These are phyloP conservation scores for Cystoisospora suis DNA, from an alignment of 169 alveolate genomes.

Conservation along the genomic window DNA sequence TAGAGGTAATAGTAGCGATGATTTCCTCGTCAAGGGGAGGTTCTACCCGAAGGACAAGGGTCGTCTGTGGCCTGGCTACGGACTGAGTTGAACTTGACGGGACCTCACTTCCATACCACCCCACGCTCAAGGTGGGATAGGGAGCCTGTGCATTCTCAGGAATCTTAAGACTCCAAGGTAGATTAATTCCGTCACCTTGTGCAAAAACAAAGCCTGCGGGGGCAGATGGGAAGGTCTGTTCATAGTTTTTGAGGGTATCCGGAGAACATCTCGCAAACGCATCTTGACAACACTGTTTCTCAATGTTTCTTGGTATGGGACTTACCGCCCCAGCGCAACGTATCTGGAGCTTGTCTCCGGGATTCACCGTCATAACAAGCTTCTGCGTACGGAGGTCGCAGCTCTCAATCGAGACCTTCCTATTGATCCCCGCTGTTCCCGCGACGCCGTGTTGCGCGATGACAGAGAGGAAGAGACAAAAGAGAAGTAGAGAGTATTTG, in stretches of 20 bases:
- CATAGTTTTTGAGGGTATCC: not conserved
- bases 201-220: not conserved
- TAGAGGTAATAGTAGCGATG: not conserved
- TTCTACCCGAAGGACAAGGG: slow-evolving; percentile 11
- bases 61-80: not conserved
- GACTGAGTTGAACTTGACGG: not conserved
- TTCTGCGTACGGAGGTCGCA: slow-evolving; percentile 26
- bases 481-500: not conserved
- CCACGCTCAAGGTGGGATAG: slow-evolving; percentile 23
- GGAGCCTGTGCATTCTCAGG: slow-evolving; percentile 1
- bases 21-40: not conserved
- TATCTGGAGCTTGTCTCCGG: not conserved
- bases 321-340: not conserved
- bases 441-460: not conserved
- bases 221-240: not conserved
- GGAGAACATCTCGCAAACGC: not conserved
- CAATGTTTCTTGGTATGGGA: not conserved
- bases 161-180: not conserved
- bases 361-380: not conserved
- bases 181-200: slow-evolving; percentile 6
- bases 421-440: not conserved
- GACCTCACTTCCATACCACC: not conserved
- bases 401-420: slow-evolving; percentile 18
- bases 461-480: not conserved
- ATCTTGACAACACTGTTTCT: not conserved